Evolutionary conservation across 108 stramenopile species (phyloP), one percentile per base, ranked within the genome.

Genomic region (Ochromonas danica): DNA sequence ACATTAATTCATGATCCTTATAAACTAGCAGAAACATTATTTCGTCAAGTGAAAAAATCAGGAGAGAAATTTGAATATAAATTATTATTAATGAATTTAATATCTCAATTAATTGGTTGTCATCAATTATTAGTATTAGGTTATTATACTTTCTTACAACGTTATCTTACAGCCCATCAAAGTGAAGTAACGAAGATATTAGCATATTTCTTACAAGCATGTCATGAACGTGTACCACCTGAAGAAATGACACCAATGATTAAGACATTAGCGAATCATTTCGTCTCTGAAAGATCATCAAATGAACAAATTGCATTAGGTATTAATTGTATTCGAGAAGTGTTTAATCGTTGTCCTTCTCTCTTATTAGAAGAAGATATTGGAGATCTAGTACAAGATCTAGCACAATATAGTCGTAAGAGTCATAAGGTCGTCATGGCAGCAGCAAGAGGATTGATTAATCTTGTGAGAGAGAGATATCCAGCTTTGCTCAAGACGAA

Each of bases 281-380:
- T 95, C 80, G 89, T 97, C 3, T 91, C 92, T 3, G 95, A 95
- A 61, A 78, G 97, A 39, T 95, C 92, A 79, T 88, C 91, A 0
- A 88, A 89, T 33, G 97, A 97, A 83, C 92, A 90, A 84, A 96
- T 99, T 90, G 94, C 96, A 1, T 93, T 99, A 1, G 98, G 98
- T 1, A 95, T 99, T 80, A 97, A 97, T 84, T 88, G 94, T n/a
- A 84, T 90, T 45, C 87, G 95, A 25, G 96, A 95, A 51, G 90
- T 99, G 79, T 87, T 90, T 75, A 72, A 82, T 2, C 81, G 96
- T n/a, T 90, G 93, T 14, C 98, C 98, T 0, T 84, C 93, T 33
- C 83, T 94, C 0, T 83, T 97, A 61, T 86, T 90, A 36, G 87
- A 88, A 43, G 93, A 94, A 71, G 96, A 94, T 75, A 90, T 94